phyloP scores from a whole-genome alignment of 2,329 filamentous ascomycete species.

The Cordyceps fumosorosea region DNA sequence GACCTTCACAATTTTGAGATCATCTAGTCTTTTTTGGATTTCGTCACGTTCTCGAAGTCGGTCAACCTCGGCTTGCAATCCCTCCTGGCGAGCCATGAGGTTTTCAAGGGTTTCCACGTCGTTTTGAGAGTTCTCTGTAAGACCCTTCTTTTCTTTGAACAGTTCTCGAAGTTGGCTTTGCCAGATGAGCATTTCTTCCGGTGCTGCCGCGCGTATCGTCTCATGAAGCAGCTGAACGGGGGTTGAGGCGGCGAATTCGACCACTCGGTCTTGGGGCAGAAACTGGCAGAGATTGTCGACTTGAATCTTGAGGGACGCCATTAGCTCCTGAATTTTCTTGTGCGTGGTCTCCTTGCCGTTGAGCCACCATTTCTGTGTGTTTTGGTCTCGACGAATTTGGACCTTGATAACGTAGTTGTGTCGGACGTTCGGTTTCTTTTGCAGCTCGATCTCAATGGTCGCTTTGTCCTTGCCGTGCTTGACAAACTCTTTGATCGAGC shows the following conservation, averaged over 20 bases:
- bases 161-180: conserved; percentile 68
- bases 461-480: conserved; percentile 79
- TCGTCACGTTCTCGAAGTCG: conserved; percentile 69
- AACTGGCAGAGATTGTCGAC: conserved; percentile 98
- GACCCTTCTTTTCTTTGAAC: conserved; percentile 59
- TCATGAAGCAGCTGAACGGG: conserved; percentile 76
- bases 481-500: conserved; percentile 80
- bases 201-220: conserved; percentile 82
- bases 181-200: conserved; percentile 70
- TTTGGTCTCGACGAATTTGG: conserved; percentile 74
- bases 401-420: conserved; percentile 69
- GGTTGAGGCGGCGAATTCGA: conserved; percentile 81
- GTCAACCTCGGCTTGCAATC: conserved; percentile 75
- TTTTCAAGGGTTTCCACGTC: conserved; percentile 58
- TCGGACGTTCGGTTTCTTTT: conserved; percentile 51
- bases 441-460: conserved; percentile 84
- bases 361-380: conserved; percentile 71
- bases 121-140: conserved; percentile 50
- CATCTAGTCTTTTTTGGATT: conserved; percentile 56
- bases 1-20: conserved; percentile 59
- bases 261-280: conserved; percentile 89
- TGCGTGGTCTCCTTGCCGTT: conserved; percentile 59
- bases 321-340: conserved; percentile 61
- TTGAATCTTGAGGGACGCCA: conserved; percentile 73
- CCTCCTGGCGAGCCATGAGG: conserved; percentile 65